Evolutionary conservation across 1,284 basidiomycete species (phyloP).

Genomic region (Calocybe gambosa): DNA sequence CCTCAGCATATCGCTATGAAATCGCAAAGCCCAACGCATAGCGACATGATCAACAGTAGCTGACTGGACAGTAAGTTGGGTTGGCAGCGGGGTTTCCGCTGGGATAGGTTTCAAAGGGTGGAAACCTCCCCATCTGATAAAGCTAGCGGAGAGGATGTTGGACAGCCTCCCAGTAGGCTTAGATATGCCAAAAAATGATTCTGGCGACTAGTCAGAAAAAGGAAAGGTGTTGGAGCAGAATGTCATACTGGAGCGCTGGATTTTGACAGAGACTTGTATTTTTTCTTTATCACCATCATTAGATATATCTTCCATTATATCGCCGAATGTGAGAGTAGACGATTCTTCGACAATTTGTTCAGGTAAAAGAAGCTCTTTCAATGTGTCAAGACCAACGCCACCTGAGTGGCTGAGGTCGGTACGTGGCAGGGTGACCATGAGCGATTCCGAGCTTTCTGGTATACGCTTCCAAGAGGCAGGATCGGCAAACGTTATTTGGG

Average conservation of each 20-base stretch:
- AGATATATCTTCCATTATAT: constrained; percentile 12
- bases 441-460: constrained; percentile 19
- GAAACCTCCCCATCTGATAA: constrained; percentile 33
- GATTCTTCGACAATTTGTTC: constrained; percentile 13
- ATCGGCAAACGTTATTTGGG: constrained; percentile 40
- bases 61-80: constrained; percentile 19
- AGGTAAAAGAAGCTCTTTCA: constrained; percentile 21
- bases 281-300: constrained; percentile 4
- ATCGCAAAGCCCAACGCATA: constrained; percentile 26
- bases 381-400: constrained; percentile 29
- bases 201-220: not conserved
- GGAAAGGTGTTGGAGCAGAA: not conserved
- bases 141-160: constrained; percentile 13
- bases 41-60: constrained; percentile 24
- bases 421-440: constrained; percentile 21
- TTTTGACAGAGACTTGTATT: constrained; percentile 14
- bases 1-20: constrained; percentile 16
- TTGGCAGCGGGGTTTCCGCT: constrained; percentile 13
- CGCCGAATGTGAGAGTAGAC: constrained; percentile 5
- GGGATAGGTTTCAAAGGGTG: constrained; percentile 23
- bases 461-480: constrained; percentile 31
- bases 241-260: constrained; percentile 21
- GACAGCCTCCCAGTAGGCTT: not conserved
- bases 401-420: constrained; percentile 18
- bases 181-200: not conserved